Conservation (phyloP, 2,329 filamentous ascomycete genomes). For the Aspergillus sp. region DNA sequence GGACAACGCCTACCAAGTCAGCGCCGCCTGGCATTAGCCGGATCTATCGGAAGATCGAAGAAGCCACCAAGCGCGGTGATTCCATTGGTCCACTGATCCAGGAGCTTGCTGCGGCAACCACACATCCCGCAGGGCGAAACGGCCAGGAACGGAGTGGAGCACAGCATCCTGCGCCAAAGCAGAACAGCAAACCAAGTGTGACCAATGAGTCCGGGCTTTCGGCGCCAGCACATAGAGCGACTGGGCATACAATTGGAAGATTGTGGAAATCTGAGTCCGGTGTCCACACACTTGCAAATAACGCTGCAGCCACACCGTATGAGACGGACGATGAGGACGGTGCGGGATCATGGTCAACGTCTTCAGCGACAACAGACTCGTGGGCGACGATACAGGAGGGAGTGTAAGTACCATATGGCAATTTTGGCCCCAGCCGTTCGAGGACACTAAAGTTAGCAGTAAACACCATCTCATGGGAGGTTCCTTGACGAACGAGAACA, state of each 20-base stretch:
- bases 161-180: background rate
- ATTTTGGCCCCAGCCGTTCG: background rate
- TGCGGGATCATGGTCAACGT: slow-evolving; percentile 9
- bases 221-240: background rate
- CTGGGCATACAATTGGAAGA: slow-evolving; percentile 5
- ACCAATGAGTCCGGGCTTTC: background rate
- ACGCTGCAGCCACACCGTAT: slow-evolving; percentile 1
- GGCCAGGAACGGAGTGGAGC: slow-evolving; percentile 6
- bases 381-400: slow-evolving; percentile 13
- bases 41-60: slow-evolving; percentile 23
- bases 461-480: slow-evolving; percentile 6
- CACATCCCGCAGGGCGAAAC: slow-evolving; percentile 5
- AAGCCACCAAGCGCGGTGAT: slow-evolving; percentile 18
- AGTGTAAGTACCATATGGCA: slow-evolving; percentile 10
- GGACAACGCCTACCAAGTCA: slow-evolving; percentile 5
- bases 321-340: slow-evolving; percentile 6
- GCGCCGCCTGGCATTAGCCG: slow-evolving; percentile 14
- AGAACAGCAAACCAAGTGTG: background rate
- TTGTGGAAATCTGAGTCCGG: slow-evolving; percentile 10
- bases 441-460: slow-evolving; percentile 6
- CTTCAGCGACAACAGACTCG: slow-evolving; percentile 13
- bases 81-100: slow-evolving; percentile 19
- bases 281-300: slow-evolving; percentile 2
- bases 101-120: slow-evolving; percentile 17
- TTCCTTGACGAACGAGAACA: background rate